Evolutionary conservation across 1,284 basidiomycete species (phyloP), one percentile per base, ranked within the genome.

Genomic region (Baeospora myosura): DNA sequence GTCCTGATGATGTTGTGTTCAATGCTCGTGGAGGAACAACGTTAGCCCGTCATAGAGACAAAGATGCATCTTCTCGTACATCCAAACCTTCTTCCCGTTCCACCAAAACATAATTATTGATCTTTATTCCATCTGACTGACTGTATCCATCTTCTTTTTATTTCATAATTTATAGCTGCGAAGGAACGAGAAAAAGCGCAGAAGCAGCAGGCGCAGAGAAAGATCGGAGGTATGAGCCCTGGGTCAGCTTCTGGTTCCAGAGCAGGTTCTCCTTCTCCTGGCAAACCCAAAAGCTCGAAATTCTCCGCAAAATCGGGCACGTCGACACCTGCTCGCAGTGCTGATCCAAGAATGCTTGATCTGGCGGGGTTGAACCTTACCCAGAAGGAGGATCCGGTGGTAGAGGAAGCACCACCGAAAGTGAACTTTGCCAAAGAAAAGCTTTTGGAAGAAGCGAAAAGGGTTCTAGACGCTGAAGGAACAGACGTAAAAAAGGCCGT

Each of bases 1-100:
- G 89, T 57, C 90, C 91, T 8, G 90, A 94, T 52, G 90, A 94
- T 54, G 63, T 85, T 43, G 79, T 94, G 10, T 66, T 86, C 55
- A 78, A 77, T 49, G 88, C 91, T 26, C 78, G 91, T 25, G 76
- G 74, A 41, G 86, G 87, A 35, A 88, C 90, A 4, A 64, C 74
- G 17, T 61, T 86, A 35, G 71, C 61, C 5, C 66, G 68, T 52
- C 56, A 64, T 49, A 63, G 57, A 42, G 59, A 55, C 55, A 28
- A 56, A 38, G 57, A 54, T 54, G 25, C 47, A 14, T 39, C 52
- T 5, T 49, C 58, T 25, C 41, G 55, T 32, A 45, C 57, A 38
- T 54, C 54, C 49, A 44, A 52, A 55, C 51, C 57, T 46, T 52
- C 52, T 47, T 58, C 58, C 42, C 25, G 43, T 41, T 49, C 49